Percentiles rank a stretch among this genome's conserved stretches.
phyloP scores from a whole-genome alignment of 2,329 filamentous ascomycete genomes.

The Lasiodiplodia citricola region DNA sequence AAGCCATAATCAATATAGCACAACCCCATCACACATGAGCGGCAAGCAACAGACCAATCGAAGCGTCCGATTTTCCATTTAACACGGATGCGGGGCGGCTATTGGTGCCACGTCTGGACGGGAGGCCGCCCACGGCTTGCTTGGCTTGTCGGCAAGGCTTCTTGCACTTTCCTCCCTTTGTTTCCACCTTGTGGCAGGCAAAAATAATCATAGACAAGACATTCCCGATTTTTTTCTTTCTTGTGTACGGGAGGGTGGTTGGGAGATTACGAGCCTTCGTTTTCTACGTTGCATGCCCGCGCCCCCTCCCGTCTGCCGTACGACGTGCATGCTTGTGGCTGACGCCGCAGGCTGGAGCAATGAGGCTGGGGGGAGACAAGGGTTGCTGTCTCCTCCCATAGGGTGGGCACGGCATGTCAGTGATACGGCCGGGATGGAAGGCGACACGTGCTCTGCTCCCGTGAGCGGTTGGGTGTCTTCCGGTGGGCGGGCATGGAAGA shows the following conservation, averaged over 20 bases:
- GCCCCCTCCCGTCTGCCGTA: background rate
- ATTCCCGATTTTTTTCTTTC: background rate
- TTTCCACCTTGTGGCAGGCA: background rate
- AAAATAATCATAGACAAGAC: background rate
- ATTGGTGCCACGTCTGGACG: slow-evolving; percentile 3
- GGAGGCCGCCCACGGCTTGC: background rate
- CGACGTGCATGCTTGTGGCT: background rate
- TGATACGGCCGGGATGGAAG: background rate
- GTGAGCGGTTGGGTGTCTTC: background rate
- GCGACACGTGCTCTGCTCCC: background rate
- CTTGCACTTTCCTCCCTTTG: background rate
- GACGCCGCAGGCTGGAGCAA: background rate
- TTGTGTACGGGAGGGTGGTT: background rate
- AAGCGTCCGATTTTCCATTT: background rate
- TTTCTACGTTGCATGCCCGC: background rate
- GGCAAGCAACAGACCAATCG: background rate
- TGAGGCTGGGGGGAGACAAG: background rate
- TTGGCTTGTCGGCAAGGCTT: background rate
- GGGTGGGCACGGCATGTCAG: background rate
- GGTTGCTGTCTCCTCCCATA: background rate
- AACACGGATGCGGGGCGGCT: background rate
- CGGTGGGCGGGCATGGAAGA: background rate
- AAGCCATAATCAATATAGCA: background rate
- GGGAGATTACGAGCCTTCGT: background rate
- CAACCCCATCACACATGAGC: background rate